Base-by-base conservation (phyloP, 257 asterid genomes). In the Thymus mandschuricus region DNA sequence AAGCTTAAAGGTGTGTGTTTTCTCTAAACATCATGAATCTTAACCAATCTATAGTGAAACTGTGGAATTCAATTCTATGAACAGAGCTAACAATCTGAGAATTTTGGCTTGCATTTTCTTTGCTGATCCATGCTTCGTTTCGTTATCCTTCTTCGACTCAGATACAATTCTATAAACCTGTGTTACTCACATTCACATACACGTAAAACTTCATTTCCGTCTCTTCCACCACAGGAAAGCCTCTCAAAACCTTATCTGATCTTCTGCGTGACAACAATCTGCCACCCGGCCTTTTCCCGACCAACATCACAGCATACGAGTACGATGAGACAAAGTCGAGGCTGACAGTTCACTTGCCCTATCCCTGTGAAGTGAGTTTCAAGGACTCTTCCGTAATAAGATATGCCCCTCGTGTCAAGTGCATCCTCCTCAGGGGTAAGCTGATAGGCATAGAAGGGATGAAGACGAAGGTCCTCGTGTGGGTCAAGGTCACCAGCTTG, bases 401-500 rank as follows among this genome's bases (percentile, higher is more conserved):
- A 63, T 89, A 85, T 1, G 90, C 88, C 50, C 63, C 88, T 0
- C 77, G 90, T 27, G 88, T 92, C 62, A 92, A 88, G 72, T 85
- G 89, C 84, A 86, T 85, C 77, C 81, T 92, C 45, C 82, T 79
- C n/a, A 86, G 86, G 79, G 96, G 92, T 66, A 92, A 85, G 83
- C 88, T 92, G 15, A 80, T 83, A 55, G 86, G 86, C 7, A 64
- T 92, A 11, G 92, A 92, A 77, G 98, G 98, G 34, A 88, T 92
- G 94, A 92, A 89, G 77, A 89, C 84, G 6, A 89, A 89, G 79
- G 85, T 89, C 68, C 62, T 88, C 28, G 89, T 89, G 29, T 92
- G 98, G 98, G 91, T 82, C 61, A 92, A 89, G 79, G 87, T 92
- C 66, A 86, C 96, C 6, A 83, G 75, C 48, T 79, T 86, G 40